A percentile compares a stretch with the other conserved stretches of the same genome.
Conservation (phyloP, 202 grass and related monocot species). For the Eragrostis tef region DNA sequence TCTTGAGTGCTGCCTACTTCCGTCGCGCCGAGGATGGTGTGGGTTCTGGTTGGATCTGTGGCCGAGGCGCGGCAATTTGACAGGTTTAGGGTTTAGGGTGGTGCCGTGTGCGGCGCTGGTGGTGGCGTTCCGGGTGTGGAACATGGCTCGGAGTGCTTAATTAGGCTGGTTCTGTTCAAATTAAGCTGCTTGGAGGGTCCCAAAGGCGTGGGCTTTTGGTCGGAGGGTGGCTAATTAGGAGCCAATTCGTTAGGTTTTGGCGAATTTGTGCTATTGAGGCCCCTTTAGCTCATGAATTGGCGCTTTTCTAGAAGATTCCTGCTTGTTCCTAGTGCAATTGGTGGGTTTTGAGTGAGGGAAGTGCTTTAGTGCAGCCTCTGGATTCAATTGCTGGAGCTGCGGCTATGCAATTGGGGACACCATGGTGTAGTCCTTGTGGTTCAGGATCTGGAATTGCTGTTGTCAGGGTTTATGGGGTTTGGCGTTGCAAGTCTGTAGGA, state of each 20-base stretch:
- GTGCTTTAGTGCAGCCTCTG: background rate
- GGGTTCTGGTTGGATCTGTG: slow-evolving; percentile 52
- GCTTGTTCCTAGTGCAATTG: slow-evolving; percentile 26
- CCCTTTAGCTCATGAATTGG: slow-evolving; percentile 1
- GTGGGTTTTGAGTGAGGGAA: background rate
- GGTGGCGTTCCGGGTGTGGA: slow-evolving; percentile 3
- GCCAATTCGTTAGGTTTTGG: background rate
- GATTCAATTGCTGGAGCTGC: background rate
- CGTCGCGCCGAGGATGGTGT: background rate
- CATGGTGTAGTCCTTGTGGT: background rate
- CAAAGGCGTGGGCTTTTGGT: background rate
- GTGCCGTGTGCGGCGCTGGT: background rate
- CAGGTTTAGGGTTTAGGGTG: slow-evolving; percentile 59
- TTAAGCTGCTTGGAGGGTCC: background rate
- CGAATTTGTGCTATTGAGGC: background rate
- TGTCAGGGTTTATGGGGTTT: slow-evolving; percentile 50
- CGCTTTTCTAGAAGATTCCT: background rate
- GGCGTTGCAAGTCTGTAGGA: background rate
- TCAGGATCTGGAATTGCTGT: background rate
- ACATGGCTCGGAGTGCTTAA: background rate
- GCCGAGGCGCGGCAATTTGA: slow-evolving; percentile 23
- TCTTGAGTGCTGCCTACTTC: background rate
- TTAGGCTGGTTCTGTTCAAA: background rate
- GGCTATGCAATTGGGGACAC: background rate
- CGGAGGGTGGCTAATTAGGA: background rate